Conservation (phyloP, 2,329 filamentous ascomycete genomes). For the Monosporascus sp. region DNA sequence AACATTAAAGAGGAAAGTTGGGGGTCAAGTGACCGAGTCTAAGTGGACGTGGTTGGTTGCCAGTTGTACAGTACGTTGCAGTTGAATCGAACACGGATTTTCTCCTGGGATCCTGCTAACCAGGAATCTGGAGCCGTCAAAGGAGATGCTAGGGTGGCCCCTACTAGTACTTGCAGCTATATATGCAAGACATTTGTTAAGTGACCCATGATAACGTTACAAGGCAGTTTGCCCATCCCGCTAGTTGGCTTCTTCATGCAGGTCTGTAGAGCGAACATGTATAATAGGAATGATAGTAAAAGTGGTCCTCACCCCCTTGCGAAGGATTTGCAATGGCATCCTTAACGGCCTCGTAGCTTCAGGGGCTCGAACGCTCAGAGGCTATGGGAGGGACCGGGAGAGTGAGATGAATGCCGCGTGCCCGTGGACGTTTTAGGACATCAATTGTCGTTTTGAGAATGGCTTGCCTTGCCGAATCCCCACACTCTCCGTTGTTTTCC, state of each 20-base stretch:
- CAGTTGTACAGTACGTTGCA: neutral
- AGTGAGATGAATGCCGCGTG: slow-evolving; percentile 10
- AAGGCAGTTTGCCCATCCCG: slow-evolving; percentile 3
- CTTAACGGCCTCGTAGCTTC: neutral
- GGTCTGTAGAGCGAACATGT: slow-evolving; percentile 1
- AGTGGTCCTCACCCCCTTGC: neutral
- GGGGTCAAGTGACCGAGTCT: neutral
- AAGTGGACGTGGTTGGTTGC: neutral
- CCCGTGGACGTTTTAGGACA: slow-evolving; percentile 13
- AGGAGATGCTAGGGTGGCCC: neutral
- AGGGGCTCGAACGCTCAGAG: neutral
- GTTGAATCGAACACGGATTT: neutral
- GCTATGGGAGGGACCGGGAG: slow-evolving; percentile 6
- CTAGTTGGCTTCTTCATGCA: slow-evolving; percentile 4
- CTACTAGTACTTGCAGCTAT: neutral
- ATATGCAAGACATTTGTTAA: neutral
- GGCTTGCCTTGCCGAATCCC: slow-evolving; percentile 23
- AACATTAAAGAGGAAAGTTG: slow-evolving; percentile 1
- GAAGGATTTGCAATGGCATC: neutral
- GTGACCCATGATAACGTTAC: neutral
- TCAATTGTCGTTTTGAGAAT: slow-evolving; percentile 15
- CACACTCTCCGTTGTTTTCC: slow-evolving; percentile 21
- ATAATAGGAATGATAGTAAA: slow-evolving; percentile 8
- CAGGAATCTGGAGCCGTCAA: neutral
- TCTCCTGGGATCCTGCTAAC: neutral